Evolutionary conservation across 2,329 filamentous ascomycete genomes (phyloP), one percentile per base, ranked within the genome.

Genomic region (Parastagonospora nodorum): DNA sequence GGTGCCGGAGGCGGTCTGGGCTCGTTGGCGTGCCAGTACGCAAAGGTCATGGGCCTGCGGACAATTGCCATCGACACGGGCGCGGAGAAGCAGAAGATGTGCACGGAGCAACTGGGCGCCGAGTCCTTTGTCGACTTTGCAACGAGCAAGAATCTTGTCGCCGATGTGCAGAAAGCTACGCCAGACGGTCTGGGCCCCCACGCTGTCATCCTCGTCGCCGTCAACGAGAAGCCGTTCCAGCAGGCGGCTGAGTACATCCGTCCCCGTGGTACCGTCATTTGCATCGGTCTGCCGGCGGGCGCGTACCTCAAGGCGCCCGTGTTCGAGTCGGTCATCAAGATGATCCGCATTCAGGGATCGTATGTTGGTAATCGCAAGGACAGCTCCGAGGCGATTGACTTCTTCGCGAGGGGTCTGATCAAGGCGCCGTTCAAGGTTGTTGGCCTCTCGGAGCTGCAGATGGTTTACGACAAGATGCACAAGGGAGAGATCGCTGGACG

Each of bases 301-400:
- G 69, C 92, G 2, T 89, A 82, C 75, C 82, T 97, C 58, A 84
- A 84, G 63, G 92, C 92, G 1, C 89, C 91, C 33, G 92, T 97
- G 48, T 96, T 97, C 73, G 87, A 92, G 70, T 90, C 88, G 7
- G 93, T 97, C 56, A 82, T 93, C 69, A 82, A 87, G 77, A 96
- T 96, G 91, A 87, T 97, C 78, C 87, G 77, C 66, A 97, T 97
- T 81, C 90, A 90, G 80, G 92, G 92, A 12, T 64, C 61, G 7
- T 97, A 97, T 72, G 93, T 97, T 61, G 93, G 93, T 50, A 97
- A 96, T 80, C 85, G 93, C 61, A 86, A 88, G 72, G 93, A 97
- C 73, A 88, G 87, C 1, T 84, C 87, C 45, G 93, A 97, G 80
- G 92, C 93, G 2, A 81, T 97, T 56, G 92, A 97, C 61, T 97